These are phyloP conservation scores for Apostasia shenzhenica DNA, from an alignment of 106 monocot species.

Conservation along the genomic window DNA sequence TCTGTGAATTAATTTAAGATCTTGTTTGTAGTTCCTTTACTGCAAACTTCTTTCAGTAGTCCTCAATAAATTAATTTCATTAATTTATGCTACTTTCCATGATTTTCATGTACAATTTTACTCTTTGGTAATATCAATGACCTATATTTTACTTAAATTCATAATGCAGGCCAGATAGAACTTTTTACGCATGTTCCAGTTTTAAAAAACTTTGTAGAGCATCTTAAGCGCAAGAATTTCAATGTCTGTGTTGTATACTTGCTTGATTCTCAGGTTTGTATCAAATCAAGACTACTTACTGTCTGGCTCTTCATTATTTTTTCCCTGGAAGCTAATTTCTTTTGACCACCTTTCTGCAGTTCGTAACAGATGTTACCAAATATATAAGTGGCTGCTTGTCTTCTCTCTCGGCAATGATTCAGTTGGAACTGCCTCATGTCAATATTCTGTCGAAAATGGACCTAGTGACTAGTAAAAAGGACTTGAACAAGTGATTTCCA, in stretches of 20 bases:
- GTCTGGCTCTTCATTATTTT: background rate
- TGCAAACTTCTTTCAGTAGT: no score
- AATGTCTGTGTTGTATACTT: slow-evolving; percentile 85
- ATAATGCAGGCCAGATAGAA: slow-evolving; percentile 84
- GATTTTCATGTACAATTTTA: no score
- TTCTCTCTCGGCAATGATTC: slow-evolving; percentile 95
- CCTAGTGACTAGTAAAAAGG: slow-evolving; percentile 62
- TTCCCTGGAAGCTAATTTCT: background rate
- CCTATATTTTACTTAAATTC: no score
- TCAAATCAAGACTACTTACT: background rate
- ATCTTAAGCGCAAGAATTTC: slow-evolving; percentile 77
- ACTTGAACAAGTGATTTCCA: slow-evolving; percentile 55
- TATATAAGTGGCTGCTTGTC: slow-evolving; percentile 97
- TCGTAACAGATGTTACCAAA: slow-evolving; percentile 88
- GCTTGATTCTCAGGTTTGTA: slow-evolving; percentile 88
- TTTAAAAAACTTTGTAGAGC: slow-evolving; percentile 72
- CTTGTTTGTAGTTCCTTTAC: no score
- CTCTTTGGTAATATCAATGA: no score
- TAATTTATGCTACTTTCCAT: no score
- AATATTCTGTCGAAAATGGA: slow-evolving; percentile 99
- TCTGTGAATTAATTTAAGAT: no score
- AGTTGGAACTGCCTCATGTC: slow-evolving; percentile 88
- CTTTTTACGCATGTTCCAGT: slow-evolving; percentile 91
- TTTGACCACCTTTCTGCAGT: slow-evolving; percentile 31
- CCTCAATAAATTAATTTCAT: no score